phyloP scores from a whole-genome alignment of 179 eudicot genomes.

The Silene coronaria region DNA sequence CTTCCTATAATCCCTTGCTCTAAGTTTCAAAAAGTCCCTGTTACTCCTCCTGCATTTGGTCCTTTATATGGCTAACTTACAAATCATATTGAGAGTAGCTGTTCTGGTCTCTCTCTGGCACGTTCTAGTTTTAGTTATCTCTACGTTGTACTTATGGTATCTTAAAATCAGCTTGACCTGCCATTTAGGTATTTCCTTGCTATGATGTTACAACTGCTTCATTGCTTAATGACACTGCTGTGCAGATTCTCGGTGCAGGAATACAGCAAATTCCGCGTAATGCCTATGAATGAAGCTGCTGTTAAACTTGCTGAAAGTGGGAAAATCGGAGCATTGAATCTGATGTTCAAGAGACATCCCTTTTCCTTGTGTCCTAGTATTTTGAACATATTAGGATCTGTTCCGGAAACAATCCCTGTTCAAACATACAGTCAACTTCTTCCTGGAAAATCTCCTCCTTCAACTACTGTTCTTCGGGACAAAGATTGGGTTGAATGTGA shows the following conservation, averaged over 20 bases:
- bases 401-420: constrained; percentile 90
- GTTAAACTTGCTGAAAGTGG: constrained; percentile 84
- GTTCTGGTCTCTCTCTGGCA: not conserved
- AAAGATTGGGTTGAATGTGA: constrained; percentile 97
- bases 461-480: constrained; percentile 57
- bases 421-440: constrained; percentile 90
- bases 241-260: constrained; percentile 87
- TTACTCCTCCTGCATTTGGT: not conserved
- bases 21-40: not conserved
- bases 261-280: constrained; percentile 65
- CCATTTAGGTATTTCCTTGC: not conserved
- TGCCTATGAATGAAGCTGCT: constrained; percentile 71
- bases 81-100: too few relatives aligned
- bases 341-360: constrained; percentile 93
- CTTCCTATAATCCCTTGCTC: not conserved
- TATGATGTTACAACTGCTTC: constrained; percentile 36
- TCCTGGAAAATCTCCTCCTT: constrained; percentile 79
- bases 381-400: constrained; percentile 76
- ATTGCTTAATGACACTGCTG: constrained; percentile 43
- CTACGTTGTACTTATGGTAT: too few relatives aligned
- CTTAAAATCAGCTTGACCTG: constrained; percentile 5
- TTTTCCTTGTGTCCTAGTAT: constrained; percentile 63
- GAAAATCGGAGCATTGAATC: constrained; percentile 91
- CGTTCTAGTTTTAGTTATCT: not conserved
- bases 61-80: too few relatives aligned